Conservation (phyloP, 129 eudicot species). For the Flaveria linearis region DNA sequence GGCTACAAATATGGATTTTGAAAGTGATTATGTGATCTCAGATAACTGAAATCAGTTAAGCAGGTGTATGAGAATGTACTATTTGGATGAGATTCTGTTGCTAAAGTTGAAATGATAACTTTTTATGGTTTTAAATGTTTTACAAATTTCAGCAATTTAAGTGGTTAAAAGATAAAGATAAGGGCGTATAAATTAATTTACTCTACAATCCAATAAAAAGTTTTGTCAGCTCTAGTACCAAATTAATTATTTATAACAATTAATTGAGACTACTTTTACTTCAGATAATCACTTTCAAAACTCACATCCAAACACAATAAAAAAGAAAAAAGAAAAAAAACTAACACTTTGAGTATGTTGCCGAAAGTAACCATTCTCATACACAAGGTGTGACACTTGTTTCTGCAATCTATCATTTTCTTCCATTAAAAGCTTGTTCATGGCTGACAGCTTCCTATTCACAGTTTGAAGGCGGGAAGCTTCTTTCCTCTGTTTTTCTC, state of each 20-base stretch:
- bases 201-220: neutral
- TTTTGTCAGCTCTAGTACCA: neutral
- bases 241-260: neutral
- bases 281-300: neutral
- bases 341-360: conserved; percentile 74
- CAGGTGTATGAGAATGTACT: neutral
- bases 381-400: conserved; percentile 84
- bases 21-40: neutral
- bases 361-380: conserved; percentile 83
- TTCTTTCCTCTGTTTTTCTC: conserved; percentile 94
- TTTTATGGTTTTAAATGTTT: neutral
- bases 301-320: neutral
- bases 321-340: neutral
- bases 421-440: conserved; percentile 95
- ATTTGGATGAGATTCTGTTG: neutral
- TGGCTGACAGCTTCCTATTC: conserved; percentile 78
- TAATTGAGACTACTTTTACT: neutral
- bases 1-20: neutral
- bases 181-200: neutral
- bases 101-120: neutral
- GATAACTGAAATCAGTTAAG: neutral
- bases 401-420: conserved; percentile 87
- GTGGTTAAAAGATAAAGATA: neutral
- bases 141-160: neutral
- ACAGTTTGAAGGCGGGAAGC: conserved; percentile 89